Evolutionary conservation across 106 monocot genomes (phyloP).

Genomic region (Agapanthus africanus): DNA sequence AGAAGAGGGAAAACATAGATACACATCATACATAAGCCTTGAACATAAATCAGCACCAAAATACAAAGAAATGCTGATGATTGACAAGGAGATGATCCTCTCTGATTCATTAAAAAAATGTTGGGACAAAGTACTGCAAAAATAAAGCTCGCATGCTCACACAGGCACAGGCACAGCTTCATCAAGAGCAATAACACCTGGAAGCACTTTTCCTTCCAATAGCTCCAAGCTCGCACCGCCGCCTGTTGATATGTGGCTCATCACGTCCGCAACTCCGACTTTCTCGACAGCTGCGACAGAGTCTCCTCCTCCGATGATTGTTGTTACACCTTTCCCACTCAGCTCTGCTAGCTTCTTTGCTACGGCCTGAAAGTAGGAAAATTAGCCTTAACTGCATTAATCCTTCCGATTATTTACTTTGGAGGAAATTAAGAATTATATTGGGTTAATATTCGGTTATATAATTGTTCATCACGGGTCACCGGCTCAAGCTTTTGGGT

Average conservation of each 20-base stretch:
- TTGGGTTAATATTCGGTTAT: neutral
- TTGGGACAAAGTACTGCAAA: too few relatives aligned
- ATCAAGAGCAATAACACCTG: too few relatives aligned
- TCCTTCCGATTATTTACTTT: neutral
- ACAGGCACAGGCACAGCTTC: too few relatives aligned
- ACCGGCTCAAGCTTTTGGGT: neutral
- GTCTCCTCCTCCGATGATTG: constrained; percentile 31
- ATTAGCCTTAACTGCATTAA: neutral
- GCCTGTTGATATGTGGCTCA: constrained; percentile 36
- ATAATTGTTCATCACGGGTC: too few relatives aligned
- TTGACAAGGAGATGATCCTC: too few relatives aligned
- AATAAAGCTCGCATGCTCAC: too few relatives aligned
- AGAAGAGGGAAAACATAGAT: too few relatives aligned
- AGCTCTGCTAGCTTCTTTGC: constrained; percentile 27
- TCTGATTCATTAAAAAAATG: too few relatives aligned
- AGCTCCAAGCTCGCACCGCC: constrained; percentile 34
- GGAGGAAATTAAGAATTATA: neutral
- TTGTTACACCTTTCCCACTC: constrained; percentile 20
- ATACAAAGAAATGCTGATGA: too few relatives aligned
- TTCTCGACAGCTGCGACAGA: constrained; percentile 34
- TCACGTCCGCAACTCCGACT: constrained; percentile 25
- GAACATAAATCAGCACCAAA: too few relatives aligned
- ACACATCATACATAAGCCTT: too few relatives aligned
- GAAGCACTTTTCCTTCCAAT: constrained; percentile 29
- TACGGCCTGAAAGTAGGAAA: constrained; percentile 15